Base-by-base conservation (phyloP, 352 stramenopile genomes). In the Pythium rishiriense region DNA sequence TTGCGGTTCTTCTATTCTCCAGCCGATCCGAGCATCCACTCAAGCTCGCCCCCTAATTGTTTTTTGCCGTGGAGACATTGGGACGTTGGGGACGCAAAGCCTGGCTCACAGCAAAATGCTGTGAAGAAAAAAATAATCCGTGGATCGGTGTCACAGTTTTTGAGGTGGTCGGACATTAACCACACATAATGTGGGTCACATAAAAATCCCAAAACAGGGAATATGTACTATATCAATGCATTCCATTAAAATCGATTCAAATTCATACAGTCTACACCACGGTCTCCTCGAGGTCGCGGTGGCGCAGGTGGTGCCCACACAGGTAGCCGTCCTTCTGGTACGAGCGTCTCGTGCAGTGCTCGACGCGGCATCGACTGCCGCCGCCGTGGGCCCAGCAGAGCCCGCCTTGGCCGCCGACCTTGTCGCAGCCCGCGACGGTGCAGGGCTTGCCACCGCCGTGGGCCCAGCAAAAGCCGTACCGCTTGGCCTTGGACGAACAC, bases 271-370 rank as follows among this genome's bases (percentile, higher is more conserved):
- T 15, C 35, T 42, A 42, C 35, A 42, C 35, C 9, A 42, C 39
- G 15, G 39, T 6, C 31, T 37, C 11, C 6, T 37, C 6, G 31
- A 37, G 31, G 31, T 11, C 6, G 12, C 22, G n/a, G 12, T 29
- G 15, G 11, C 19, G 15, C 22, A n/a, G 41, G 31, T 59, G 52
- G 22, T 29, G 31, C 3, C 4, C 24, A n/a, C 52, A 59, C 2
- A 47, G 39, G 58, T 68, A 63, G 39, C 57, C 47, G 35, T 63
- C 29, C 21, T 63, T 68, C 45, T 68, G 51, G 52, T 68, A 68
- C 52, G 60, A 60, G 29, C 80, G 75, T 51, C 86, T 82, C 9
- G 73, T 82, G 69, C 81, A 90, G 22, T 72, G 72, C 4, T 73
- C 62, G 8, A 85, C 71, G 9, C 69, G 81, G 60, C 74, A 85